These are phyloP conservation scores for Stellera chamaejasme DNA, from an alignment of 345 rosid genomes.

Conservation along the genomic window DNA sequence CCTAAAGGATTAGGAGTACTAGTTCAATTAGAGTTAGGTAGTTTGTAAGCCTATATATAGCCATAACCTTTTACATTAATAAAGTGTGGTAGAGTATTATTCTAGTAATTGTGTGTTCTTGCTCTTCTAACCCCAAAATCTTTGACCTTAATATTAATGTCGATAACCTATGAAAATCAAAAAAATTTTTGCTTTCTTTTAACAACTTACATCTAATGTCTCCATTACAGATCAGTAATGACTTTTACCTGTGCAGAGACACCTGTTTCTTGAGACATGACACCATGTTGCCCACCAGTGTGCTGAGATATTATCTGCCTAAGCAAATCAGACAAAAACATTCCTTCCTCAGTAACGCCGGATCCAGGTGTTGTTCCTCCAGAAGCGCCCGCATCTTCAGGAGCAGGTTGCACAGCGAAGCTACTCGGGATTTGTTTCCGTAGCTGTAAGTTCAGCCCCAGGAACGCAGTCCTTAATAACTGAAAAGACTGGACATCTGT, in stretches of 20 bases:
- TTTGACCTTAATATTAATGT: too few species aligned
- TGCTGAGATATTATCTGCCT: constrained; percentile 49
- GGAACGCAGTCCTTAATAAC: constrained; percentile 41
- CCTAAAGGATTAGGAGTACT: too few species aligned
- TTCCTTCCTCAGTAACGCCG: constrained; percentile 40
- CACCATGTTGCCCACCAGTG: constrained; percentile 18
- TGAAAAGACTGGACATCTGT: constrained; percentile 36
- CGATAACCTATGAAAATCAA: too few species aligned
- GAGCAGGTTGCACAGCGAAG: constrained; percentile 20
- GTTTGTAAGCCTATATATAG: too few species aligned
- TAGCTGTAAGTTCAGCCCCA: constrained; percentile 46
- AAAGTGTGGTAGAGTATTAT: too few species aligned
- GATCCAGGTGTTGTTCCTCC: constrained; percentile 26
- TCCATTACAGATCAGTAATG: neutral
- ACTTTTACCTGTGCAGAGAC: constrained; percentile 26
- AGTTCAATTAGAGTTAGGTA: too few species aligned
- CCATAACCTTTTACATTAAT: too few species aligned
- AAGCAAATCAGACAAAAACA: constrained; percentile 54
- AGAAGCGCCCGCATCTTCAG: constrained; percentile 23
- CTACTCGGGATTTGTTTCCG: constrained; percentile 27
- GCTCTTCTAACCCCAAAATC: too few species aligned
- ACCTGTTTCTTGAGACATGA: constrained; percentile 18
- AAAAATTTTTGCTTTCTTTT: too few species aligned
- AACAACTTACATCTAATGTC: too few species aligned
- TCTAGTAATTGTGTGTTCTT: too few species aligned